Conservation (phyloP, 352 stramenopile species). For the Aphanomyces cochlioides region DNA sequence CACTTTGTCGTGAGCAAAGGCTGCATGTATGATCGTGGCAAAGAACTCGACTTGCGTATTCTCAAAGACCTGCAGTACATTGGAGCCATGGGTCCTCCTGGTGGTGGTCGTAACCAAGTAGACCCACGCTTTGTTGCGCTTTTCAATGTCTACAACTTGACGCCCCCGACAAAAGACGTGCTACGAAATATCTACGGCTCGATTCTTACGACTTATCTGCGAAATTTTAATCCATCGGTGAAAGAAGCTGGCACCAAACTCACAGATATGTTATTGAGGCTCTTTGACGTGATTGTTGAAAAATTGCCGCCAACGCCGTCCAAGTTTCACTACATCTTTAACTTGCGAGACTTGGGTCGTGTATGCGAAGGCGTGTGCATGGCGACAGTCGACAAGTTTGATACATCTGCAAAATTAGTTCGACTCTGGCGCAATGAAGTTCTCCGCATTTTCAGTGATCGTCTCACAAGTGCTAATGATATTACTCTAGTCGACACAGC, state of each 20-base stretch:
- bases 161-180: constrained; percentile 85
- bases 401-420: constrained; percentile 61
- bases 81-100: constrained; percentile 92
- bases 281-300: constrained; percentile 90
- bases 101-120: constrained; percentile 91
- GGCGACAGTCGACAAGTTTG: constrained; percentile 87
- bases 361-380: constrained; percentile 94
- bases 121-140: constrained; percentile 92
- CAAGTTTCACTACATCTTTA: constrained; percentile 98
- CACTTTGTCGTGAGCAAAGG: constrained; percentile 91
- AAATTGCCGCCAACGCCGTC: constrained; percentile 90
- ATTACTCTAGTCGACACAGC: constrained; percentile 74
- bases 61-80: constrained; percentile 94
- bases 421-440: constrained; percentile 93
- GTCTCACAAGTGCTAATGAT: constrained; percentile 86
- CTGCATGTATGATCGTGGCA: constrained; percentile 92
- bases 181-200: constrained; percentile 91
- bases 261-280: constrained; percentile 76
- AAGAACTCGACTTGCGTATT: constrained; percentile 91
- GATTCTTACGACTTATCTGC: constrained; percentile 88
- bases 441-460: constrained; percentile 90
- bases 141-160: constrained; percentile 97
- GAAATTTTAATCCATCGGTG: constrained; percentile 86
- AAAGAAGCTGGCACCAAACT: constrained; percentile 74
- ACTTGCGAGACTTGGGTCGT: constrained; percentile 90